Evolutionary conservation across 1,284 basidiomycete genomes (phyloP).

Genomic region (Sanghuangporus sanghuang): DNA sequence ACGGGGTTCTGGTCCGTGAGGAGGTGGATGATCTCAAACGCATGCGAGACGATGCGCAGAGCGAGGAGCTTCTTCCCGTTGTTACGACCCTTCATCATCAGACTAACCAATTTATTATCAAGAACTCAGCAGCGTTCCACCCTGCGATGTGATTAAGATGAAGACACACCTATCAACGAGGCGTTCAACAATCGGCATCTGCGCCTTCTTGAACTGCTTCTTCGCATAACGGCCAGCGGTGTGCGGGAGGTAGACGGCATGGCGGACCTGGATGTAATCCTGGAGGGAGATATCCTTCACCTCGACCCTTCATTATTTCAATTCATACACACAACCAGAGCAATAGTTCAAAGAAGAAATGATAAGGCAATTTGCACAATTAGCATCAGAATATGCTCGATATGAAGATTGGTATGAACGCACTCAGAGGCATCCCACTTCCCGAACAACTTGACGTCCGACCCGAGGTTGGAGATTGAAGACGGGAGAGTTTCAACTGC

Average conservation of each 20-base stretch:
- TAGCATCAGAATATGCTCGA: slow-evolving; percentile 1
- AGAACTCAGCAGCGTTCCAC: not conserved
- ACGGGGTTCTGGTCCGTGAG: slow-evolving; percentile 99
- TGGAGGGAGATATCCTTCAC: slow-evolving; percentile 99
- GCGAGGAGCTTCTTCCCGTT: slow-evolving; percentile 99
- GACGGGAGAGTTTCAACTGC: slow-evolving; percentile 68
- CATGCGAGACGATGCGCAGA: slow-evolving; percentile 98
- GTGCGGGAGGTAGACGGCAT: slow-evolving; percentile 97
- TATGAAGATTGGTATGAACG: slow-evolving; percentile 33
- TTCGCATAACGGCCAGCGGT: slow-evolving; percentile 99
- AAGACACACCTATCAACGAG: slow-evolving; percentile 88
- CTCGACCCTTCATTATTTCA: slow-evolving; percentile 67
- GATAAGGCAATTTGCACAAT: not conserved
- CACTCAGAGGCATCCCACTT: slow-evolving; percentile 97
- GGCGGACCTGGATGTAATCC: slow-evolving; percentile 99
- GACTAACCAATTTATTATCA: slow-evolving; percentile 37
- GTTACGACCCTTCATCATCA: slow-evolving; percentile 99
- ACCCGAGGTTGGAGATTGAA: slow-evolving; percentile 80
- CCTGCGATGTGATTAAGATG: not conserved
- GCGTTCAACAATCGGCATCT: slow-evolving; percentile 99
- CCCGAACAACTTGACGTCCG: slow-evolving; percentile 92
- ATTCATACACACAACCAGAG: slow-evolving; percentile 17
- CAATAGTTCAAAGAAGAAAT: not conserved
- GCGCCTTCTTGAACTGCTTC: slow-evolving; percentile 99
- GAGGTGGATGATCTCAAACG: slow-evolving; percentile 99